Conservation (phyloP, 208 protist genomes). For the Trypanosoma mega region DNA sequence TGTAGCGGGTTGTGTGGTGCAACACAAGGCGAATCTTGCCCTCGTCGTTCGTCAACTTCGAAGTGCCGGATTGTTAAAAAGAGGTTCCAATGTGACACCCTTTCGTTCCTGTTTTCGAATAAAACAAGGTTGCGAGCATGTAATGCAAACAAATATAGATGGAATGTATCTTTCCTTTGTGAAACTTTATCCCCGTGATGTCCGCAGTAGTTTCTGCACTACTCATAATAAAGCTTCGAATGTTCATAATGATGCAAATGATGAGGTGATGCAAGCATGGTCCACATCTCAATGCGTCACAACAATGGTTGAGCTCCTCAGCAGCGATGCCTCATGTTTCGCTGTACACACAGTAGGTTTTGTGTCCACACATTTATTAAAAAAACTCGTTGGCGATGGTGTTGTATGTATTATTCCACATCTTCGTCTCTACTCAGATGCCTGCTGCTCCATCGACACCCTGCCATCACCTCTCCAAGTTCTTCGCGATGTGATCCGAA, state of each 20-base stretch:
- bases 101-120: constrained; percentile 27
- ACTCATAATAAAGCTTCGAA: too few relatives aligned
- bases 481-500: constrained; percentile 11
- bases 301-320: neutral
- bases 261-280: neutral
- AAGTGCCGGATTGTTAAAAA: constrained; percentile 25
- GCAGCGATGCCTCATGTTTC: neutral
- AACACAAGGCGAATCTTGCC: constrained; percentile 19
- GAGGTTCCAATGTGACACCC: constrained; percentile 43
- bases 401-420: constrained; percentile 27
- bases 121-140: neutral
- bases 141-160: neutral
- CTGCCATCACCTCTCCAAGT: constrained; percentile 36
- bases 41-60: constrained; percentile 39
- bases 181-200: neutral
- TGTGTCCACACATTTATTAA: neutral
- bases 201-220: neutral
- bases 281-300: neutral
- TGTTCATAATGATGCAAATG: too few relatives aligned
- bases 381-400: constrained; percentile 1
- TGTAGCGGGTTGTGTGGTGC: constrained; percentile 43
- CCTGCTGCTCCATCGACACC: constrained; percentile 31
- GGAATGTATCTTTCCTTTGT: too few relatives aligned
- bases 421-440: constrained; percentile 47
- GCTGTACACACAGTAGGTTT: constrained; percentile 7